Conservation (phyloP, 176 grass and related monocot species). For the Juncus inflexus region DNA sequence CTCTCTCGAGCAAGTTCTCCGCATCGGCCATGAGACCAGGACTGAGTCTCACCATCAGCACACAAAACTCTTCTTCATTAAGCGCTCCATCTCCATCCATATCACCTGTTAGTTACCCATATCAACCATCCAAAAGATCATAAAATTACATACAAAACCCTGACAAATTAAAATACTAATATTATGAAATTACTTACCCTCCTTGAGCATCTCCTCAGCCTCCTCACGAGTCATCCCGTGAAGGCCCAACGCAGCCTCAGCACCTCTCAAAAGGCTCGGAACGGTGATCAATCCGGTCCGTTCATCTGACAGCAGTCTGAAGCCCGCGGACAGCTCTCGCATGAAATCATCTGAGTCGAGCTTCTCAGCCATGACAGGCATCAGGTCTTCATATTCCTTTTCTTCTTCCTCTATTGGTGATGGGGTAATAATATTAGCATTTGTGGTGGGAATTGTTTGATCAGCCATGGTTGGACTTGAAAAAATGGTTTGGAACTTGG, state of each 20-base stretch:
- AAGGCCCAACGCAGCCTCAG: slow-evolving; percentile 37
- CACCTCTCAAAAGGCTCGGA: slow-evolving; percentile 48
- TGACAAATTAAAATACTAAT: too few relatives aligned
- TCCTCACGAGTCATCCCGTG: slow-evolving; percentile 47
- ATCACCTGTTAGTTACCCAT: slow-evolving; percentile 21
- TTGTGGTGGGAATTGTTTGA: slow-evolving; percentile 7
- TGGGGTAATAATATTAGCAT: neutral
- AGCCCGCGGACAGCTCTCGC: slow-evolving; percentile 59
- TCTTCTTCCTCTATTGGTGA: neutral
- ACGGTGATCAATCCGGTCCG: slow-evolving; percentile 54
- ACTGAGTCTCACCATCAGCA: slow-evolving; percentile 79
- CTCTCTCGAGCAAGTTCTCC: slow-evolving; percentile 13
- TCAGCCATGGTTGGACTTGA: slow-evolving; percentile 12
- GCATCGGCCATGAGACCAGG: slow-evolving; percentile 70
- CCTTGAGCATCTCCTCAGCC: slow-evolving; percentile 58
- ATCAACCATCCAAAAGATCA: too few relatives aligned
- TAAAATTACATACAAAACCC: too few relatives aligned
- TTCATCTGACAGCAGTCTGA: slow-evolving; percentile 53
- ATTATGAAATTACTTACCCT: slow-evolving; percentile 27
- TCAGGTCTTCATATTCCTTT: slow-evolving; percentile 71
- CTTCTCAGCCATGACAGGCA: slow-evolving; percentile 55
- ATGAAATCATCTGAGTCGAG: slow-evolving; percentile 54
- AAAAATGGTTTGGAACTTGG: neutral
- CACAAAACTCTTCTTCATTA: slow-evolving; percentile 73
- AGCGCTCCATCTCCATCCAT: slow-evolving; percentile 66